A percentile compares a stretch with the other conserved stretches of the same genome.
Conservation (phyloP, 495 filamentous ascomycete species). For the Halenospora varia region DNA sequence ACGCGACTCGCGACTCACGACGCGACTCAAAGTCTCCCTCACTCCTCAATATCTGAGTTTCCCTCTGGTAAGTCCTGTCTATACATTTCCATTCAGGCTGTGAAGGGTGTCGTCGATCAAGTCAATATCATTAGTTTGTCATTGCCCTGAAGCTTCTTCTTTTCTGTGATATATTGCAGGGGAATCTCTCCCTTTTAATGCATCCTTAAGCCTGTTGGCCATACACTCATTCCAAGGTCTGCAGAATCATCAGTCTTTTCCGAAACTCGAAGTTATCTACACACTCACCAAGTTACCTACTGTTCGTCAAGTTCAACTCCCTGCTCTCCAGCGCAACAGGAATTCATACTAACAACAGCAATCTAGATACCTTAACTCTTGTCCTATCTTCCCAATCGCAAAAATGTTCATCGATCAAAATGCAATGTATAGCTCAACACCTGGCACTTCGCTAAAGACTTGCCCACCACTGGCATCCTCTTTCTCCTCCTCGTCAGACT, state of each 20-base stretch:
- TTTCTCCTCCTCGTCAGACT: not conserved
- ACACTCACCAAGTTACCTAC: not conserved
- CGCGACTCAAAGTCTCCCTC: constrained; percentile 8
- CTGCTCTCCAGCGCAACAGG: not conserved
- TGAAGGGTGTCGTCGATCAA: constrained; percentile 1
- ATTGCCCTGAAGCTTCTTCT: not conserved
- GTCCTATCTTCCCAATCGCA: not conserved
- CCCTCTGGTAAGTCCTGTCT: constrained; percentile 6
- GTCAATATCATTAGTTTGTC: not conserved
- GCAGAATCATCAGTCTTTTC: not conserved
- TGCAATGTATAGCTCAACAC: not conserved
- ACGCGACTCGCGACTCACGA: constrained; percentile 7
- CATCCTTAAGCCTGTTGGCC: constrained; percentile 4
- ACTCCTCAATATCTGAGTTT: constrained; percentile 7
- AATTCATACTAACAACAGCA: not conserved
- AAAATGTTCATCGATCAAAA: not conserved
- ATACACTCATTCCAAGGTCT: constrained; percentile 10
- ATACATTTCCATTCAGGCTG: not conserved
- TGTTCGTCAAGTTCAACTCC: not conserved
- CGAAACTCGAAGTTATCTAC: not conserved
- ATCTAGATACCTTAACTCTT: not conserved
- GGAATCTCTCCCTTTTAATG: constrained; percentile 3
- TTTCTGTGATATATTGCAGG: constrained; percentile 7
- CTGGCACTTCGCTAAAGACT: not conserved
- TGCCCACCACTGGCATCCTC: not conserved